Base-by-base conservation (phyloP, 2,329 filamentous ascomycete species). In the Colletotrichum graminicola region DNA sequence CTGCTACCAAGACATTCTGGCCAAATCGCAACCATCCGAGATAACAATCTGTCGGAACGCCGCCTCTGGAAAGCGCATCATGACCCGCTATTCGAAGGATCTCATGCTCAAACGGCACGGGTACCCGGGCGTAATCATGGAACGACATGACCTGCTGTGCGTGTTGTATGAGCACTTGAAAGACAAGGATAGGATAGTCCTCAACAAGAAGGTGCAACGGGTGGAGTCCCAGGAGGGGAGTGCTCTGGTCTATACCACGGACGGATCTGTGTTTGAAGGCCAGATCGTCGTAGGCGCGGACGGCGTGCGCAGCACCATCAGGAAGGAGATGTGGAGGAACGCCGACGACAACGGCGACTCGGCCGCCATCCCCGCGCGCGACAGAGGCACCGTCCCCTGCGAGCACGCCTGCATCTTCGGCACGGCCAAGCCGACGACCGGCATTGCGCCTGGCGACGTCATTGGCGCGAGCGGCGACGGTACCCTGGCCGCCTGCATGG, bases 221-320 rank as follows among this genome's bases (percentile, higher is more conserved):
- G 52, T 77, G 2, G 74, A 75, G 16, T 57, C 1, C 39, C 62
- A 12, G 12, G 26, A 62, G 2, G 51, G 71, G 60, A 2, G 52
- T n/a, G 75, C 81, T 5, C 67, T 72, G 0, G 82, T 83, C 0
- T 72, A 56, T 1, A 81, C 79, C 1, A 57, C 67, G 3, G 77
- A 81, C 29, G 82, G 82, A 7, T 65, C 72, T 6, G 54, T 69
- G 0, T 79, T 79, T 47, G 49, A 72, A 0, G 83, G 81, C 0
- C 76, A 79, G 23, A 72, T 84, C 0, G 73, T 84, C 0, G 75
- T 84, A 0, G 82, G 83, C 0, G 79, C 80, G 0, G 83, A 85
- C 56, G 83, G 84, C 1, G 77, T 84, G 23, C 78, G 83, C 66
- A 84, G 83, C 73, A 73, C 70, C 0, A 76, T 82, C 1, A 75